Percentiles rank a stretch among this genome's conserved stretches.
These are phyloP conservation scores for Lathyrus aphaca DNA, from an alignment of 306 rosid species.

Conservation along the genomic window DNA sequence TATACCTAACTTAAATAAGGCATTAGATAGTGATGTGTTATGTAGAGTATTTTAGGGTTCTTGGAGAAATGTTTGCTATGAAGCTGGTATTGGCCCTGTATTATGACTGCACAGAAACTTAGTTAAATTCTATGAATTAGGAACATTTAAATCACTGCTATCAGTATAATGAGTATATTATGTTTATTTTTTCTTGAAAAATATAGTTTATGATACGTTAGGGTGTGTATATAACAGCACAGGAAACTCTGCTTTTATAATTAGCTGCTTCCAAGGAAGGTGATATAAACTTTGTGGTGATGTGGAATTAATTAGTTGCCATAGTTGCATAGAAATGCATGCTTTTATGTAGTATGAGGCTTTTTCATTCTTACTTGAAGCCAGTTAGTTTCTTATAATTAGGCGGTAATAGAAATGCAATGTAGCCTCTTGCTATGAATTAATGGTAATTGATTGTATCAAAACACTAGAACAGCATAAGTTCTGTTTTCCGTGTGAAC, in stretches of 20 bases:
- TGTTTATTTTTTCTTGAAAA: not conserved
- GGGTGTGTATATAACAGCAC: not conserved
- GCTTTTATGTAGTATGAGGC: conserved; percentile 11
- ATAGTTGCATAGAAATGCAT: conserved; percentile 2
- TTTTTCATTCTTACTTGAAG: conserved; percentile 3
- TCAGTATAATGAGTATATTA: not conserved
- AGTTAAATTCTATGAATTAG: not conserved
- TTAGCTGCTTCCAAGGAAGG: conserved; percentile 16
- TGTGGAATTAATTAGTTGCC: conserved; percentile 24
- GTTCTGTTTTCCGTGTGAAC: conserved; percentile 10
- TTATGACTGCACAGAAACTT: not conserved
- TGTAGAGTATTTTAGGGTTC: conserved; percentile 30
- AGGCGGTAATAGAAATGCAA: not conserved
- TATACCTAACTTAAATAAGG: conserved; percentile 26
- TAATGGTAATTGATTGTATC: not conserved
- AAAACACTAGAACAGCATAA: conserved; percentile 19
- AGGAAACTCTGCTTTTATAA: conserved; percentile 9
- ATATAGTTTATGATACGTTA: not conserved
- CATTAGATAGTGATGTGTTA: conserved; percentile 12
- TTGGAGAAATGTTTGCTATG: not conserved
- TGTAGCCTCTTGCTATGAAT: not conserved
- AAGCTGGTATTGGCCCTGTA: conserved; percentile 2
- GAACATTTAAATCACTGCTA: conserved; percentile 11
- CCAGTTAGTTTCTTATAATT: not conserved
- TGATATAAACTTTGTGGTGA: conserved; percentile 15